Evolutionary conservation across 2,329 filamentous ascomycete genomes (phyloP).

Genomic region (Fusarium sp.): DNA sequence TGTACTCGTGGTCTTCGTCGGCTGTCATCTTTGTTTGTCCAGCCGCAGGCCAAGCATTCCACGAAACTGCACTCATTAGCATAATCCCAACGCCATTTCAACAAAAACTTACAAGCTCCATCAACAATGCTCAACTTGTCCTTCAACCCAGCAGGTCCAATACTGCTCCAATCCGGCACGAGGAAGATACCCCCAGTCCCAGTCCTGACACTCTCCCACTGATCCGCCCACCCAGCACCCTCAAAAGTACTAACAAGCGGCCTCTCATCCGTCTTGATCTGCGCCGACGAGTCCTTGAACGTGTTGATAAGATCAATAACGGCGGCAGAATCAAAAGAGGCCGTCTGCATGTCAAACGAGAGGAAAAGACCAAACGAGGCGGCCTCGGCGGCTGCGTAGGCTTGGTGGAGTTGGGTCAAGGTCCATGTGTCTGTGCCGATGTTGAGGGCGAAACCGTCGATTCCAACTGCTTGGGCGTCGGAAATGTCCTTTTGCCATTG

Average conservation of each 20-base stretch:
- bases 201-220: conserved; percentile 59
- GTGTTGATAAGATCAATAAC: conserved; percentile 44
- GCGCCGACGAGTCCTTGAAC: conserved; percentile 41
- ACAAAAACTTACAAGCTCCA: conserved; percentile 37
- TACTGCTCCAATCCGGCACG: conserved; percentile 59
- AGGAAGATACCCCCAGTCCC: conserved; percentile 52
- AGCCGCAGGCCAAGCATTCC: conserved; percentile 54
- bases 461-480: conserved; percentile 51
- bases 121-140: conserved; percentile 39
- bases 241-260: conserved; percentile 67
- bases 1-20: conserved; percentile 50
- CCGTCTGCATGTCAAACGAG: conserved; percentile 55
- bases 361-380: conserved; percentile 53
- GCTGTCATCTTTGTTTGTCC: conserved; percentile 49
- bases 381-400: conserved; percentile 43
- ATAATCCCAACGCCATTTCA: background rate
- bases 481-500: conserved; percentile 51
- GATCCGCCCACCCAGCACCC: conserved; percentile 53
- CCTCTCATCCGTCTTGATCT: conserved; percentile 45
- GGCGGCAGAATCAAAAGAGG: conserved; percentile 42
- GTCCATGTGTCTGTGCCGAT: conserved; percentile 52
- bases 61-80: conserved; percentile 47
- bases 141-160: conserved; percentile 37
- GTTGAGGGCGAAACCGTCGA: conserved; percentile 58
- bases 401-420: conserved; percentile 45